Evolutionary conservation across 129 eudicot species (phyloP).

Genomic region (Lactuca sativa): DNA sequence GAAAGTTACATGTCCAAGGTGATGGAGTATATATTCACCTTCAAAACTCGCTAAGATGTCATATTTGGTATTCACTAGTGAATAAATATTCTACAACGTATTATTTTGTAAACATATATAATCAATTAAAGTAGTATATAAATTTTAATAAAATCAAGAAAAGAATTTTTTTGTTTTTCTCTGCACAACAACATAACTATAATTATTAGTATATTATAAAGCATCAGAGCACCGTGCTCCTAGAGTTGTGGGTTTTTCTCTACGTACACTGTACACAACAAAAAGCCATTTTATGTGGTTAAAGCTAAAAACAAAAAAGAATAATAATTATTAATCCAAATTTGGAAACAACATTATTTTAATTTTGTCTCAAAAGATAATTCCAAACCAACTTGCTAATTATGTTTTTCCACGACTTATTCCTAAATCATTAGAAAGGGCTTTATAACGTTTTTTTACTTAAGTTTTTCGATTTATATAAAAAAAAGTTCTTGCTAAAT

Average conservation of each 20-base stretch:
- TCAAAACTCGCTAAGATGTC: background rate
- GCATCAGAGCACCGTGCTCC: background rate
- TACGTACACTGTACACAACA: background rate
- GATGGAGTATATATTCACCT: background rate
- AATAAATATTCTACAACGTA: too few species aligned
- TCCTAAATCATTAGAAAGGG: conserved; percentile 1
- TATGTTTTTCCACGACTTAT: conserved; percentile 16
- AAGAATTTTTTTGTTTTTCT: too few species aligned
- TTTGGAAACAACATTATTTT: background rate
- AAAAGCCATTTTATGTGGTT: background rate
- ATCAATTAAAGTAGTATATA: too few species aligned
- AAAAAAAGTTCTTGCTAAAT: too few species aligned
- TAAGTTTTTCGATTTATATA: background rate
- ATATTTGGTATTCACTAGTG: background rate
- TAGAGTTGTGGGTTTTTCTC: background rate
- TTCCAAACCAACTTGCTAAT: conserved; percentile 31
- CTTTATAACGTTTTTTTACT: background rate
- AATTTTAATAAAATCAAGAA: too few species aligned
- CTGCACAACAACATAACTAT: background rate
- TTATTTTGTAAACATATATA: too few species aligned
- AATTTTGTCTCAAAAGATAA: conserved; percentile 20
- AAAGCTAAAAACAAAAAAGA: background rate
- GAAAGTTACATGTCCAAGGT: background rate
- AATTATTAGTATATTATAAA: background rate
- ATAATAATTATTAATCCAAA: background rate